A percentile compares a stretch with the other conserved stretches of the same genome.
Conservation (phyloP, 2,329 filamentous ascomycete species). For the Pseudogymnoascus sp. region DNA sequence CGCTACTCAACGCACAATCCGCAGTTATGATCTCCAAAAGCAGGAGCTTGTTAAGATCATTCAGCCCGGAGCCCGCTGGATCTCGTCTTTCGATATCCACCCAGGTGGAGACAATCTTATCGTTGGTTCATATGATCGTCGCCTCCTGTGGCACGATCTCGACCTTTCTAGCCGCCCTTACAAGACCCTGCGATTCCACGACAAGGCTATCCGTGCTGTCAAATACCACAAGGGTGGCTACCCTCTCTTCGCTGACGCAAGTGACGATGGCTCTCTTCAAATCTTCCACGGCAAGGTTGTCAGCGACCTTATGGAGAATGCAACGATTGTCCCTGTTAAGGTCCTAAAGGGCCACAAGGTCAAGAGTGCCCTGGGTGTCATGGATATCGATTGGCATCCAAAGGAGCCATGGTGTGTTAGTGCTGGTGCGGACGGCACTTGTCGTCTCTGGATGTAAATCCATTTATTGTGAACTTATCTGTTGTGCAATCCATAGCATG, state of each 20-base stretch:
- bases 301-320: conserved; percentile 90
- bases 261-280: conserved; percentile 88
- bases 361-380: conserved; percentile 74
- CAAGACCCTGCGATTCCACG: conserved; percentile 93
- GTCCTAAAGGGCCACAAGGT: conserved; percentile 86
- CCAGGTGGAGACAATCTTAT: conserved; percentile 89
- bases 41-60: conserved; percentile 90
- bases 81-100: conserved; percentile 89
- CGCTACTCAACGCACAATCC: conserved; percentile 85
- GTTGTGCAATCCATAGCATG: conserved; percentile 7
- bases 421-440: conserved; percentile 88
- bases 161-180: conserved; percentile 85
- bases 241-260: conserved; percentile 88
- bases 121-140: conserved; percentile 87
- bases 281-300: conserved; percentile 97
- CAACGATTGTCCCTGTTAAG: conserved; percentile 92
- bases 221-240: conserved; percentile 71
- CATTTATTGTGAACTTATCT: background rate
- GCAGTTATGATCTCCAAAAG: conserved; percentile 85
- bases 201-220: conserved; percentile 82
- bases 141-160: conserved; percentile 92
- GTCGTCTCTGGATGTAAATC: conserved; percentile 70
- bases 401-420: conserved; percentile 89
- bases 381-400: conserved; percentile 95
- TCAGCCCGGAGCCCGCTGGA: conserved; percentile 89